A percentile compares a stretch with the other conserved stretches of the same genome.
Evolutionary conservation across 1,139 yeast genomes (phyloP).

Genomic region (Chernovozyma aurita): DNA sequence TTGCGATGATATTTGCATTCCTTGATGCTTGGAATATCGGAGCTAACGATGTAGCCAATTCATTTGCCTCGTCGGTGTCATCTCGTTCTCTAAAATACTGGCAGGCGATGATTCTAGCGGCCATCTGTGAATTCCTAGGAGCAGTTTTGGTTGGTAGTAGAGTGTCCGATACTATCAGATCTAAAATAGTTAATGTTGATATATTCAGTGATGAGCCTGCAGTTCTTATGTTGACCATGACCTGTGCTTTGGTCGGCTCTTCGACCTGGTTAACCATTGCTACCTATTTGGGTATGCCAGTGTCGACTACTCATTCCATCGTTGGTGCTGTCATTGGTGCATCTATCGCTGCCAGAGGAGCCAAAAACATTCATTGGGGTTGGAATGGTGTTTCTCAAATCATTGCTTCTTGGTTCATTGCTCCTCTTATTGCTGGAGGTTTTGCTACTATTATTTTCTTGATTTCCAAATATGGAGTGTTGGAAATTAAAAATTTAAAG

Average conservation of each 20-base stretch:
- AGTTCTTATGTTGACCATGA: slow-evolving; percentile 69
- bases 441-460: slow-evolving; percentile 58
- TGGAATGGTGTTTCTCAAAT: slow-evolving; percentile 72
- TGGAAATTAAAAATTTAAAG: slow-evolving; percentile 49
- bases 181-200: slow-evolving; percentile 51
- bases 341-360: slow-evolving; percentile 68
- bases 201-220: slow-evolving; percentile 56
- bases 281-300: slow-evolving; percentile 67
- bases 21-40: slow-evolving; percentile 82
- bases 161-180: slow-evolving; percentile 66
- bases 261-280: slow-evolving; percentile 69
- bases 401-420: slow-evolving; percentile 78
- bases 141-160: slow-evolving; percentile 71
- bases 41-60: slow-evolving; percentile 80
- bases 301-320: slow-evolving; percentile 74
- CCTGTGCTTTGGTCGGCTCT: slow-evolving; percentile 74
- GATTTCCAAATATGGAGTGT: slow-evolving; percentile 54
- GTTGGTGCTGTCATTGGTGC: slow-evolving; percentile 77
- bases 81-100: slow-evolving; percentile 65
- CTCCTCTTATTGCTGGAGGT: slow-evolving; percentile 67
- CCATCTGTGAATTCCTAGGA: slow-evolving; percentile 65
- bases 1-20: slow-evolving; percentile 68
- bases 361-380: slow-evolving; percentile 61
- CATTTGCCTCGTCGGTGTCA: slow-evolving; percentile 71
- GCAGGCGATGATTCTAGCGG: slow-evolving; percentile 73